Evolutionary conservation across 352 stramenopile genomes (phyloP), one percentile per base, ranked within the genome.

Genomic region (Pythium dissimile): DNA sequence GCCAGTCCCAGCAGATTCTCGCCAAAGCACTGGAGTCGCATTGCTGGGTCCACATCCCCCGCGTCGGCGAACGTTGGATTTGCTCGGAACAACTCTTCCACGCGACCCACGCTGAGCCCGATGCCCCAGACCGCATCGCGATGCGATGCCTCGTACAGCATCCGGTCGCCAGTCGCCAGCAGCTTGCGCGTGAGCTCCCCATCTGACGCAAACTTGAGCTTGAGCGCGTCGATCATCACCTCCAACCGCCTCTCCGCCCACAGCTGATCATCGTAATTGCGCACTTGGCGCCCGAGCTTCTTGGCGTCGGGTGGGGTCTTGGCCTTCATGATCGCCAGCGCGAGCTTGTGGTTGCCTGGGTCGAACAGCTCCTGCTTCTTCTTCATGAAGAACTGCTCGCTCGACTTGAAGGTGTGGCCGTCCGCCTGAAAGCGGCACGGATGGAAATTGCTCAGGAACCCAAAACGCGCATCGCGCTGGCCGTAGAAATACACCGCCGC

Each of bases 381-480:
- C 75, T 88, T 88, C 74, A 86, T 86, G 35, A 88, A 86, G 45
- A 57, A 84, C 70, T 88, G 78, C 53, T 88, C 78, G 34, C 75
- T 86, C n/a, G 78, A 88, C 57, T 73, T 79, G 57, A 72, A 86
- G 2, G 47, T 66, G 9, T 57, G 51, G 1, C 71, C 72, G 0
- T 49, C 54, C 43, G 78, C 73, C 15, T 51, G 53, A 59, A 88
- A 86, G 39, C 57, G 57, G 49, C 78, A 88, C n/a, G 66, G 62
- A 28, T 86, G 26, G 44, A 86, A 88, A 31, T 86, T 88, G 65
- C 78, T 88, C 39, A 88, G 37, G 49, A 71, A 86, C 0, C 78
- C 75, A 24, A 71, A 84, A 2, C 20, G 55, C 0, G 58, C 31
- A 13, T 82, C 73, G 0, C 62, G 63, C 55, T 73, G 55, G 8